phyloP scores from a whole-genome alignment of 2,329 filamentous ascomycete genomes.

The Cryphonectria nitschkei region DNA sequence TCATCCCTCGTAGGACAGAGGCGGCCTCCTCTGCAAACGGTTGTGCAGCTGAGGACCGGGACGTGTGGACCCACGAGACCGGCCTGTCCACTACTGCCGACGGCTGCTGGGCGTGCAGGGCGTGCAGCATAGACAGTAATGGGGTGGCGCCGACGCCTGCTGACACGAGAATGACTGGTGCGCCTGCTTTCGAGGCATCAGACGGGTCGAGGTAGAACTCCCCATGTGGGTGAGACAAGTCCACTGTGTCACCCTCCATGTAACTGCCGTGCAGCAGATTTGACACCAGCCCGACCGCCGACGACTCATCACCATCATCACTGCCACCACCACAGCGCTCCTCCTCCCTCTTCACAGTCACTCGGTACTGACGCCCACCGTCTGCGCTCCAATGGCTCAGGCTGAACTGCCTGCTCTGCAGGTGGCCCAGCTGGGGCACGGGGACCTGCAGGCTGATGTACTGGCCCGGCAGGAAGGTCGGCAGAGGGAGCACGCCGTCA shows the following conservation, averaged over 20 bases:
- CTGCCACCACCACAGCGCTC: neutral
- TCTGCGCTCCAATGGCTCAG: conserved; percentile 60
- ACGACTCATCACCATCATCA: conserved; percentile 38
- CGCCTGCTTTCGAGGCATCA: conserved; percentile 42
- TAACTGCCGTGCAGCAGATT: conserved; percentile 55
- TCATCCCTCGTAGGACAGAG: conserved; percentile 46
- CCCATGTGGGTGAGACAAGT: conserved; percentile 59
- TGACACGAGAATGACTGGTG: conserved; percentile 67
- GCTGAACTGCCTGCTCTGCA: conserved; percentile 76
- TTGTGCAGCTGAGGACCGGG: conserved; percentile 52
- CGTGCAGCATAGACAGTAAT: conserved; percentile 67
- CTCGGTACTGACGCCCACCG: conserved; percentile 66
- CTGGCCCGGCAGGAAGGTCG: conserved; percentile 69
- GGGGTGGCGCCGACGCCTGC: conserved; percentile 72
- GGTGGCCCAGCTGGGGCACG: conserved; percentile 64
- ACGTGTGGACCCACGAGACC: conserved; percentile 67
- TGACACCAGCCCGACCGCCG: conserved; percentile 53
- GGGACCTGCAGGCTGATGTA: conserved; percentile 70
- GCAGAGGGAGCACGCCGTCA: conserved; percentile 57
- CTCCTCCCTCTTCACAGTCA: conserved; percentile 72
- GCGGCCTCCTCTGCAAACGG: conserved; percentile 59
- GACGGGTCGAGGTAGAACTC: conserved; percentile 64
- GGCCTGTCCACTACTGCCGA: conserved; percentile 44
- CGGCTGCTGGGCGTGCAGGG: conserved; percentile 40
- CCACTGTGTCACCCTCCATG: conserved; percentile 55